Evolutionary conservation across 371 early-diverging fungal species (phyloP).

Genomic region (Cladochytrium tenue): DNA sequence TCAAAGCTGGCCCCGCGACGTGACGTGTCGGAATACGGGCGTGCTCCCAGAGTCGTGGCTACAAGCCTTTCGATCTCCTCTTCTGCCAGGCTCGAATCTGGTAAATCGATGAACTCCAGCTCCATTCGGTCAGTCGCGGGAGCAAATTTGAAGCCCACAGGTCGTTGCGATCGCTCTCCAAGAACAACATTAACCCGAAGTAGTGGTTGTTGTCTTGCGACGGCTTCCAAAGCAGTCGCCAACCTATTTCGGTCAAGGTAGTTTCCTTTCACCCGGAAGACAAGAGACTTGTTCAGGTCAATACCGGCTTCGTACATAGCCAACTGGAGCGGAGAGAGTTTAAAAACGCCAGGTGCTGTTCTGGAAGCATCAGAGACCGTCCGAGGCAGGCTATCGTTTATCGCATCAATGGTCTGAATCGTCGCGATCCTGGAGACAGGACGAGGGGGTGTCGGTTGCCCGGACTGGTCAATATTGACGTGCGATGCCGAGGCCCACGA

Average conservation of each 20-base stretch:
- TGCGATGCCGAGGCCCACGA: not conserved
- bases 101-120: not conserved
- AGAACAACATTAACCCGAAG: not conserved
- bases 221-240: not conserved
- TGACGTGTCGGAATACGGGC: not conserved
- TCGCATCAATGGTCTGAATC: too few species aligned
- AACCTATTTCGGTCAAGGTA: not conserved
- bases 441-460: not conserved
- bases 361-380: too few species aligned
- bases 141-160: not conserved
- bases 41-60: not conserved
- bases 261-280: not conserved
- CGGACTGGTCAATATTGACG: not conserved
- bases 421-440: not conserved
- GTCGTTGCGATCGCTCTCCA: not conserved
- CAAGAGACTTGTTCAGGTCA: not conserved
- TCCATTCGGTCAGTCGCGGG: not conserved
- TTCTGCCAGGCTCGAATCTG: not conserved
- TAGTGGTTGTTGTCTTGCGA: not conserved
- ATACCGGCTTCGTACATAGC: not conserved
- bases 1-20: not conserved
- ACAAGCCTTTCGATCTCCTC: not conserved
- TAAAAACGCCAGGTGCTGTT: too few species aligned
- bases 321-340: not conserved
- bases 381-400: too few species aligned